These are phyloP conservation scores for Lentithecium fluviatile DNA, from an alignment of 495 filamentous ascomycete species.

Conservation along the genomic window DNA sequence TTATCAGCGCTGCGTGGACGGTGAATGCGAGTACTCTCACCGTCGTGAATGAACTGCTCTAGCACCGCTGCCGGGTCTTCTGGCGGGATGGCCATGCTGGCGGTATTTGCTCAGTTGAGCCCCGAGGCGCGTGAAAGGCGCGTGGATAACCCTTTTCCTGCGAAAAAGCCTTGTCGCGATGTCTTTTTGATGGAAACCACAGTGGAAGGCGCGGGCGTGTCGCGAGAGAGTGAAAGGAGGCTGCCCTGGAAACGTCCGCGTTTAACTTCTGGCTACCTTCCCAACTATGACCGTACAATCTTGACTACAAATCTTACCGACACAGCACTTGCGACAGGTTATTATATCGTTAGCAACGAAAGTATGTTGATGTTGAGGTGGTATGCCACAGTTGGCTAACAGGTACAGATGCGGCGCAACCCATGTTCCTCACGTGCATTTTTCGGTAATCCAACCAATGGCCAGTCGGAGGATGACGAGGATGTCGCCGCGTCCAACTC, in stretches of 20 bases:
- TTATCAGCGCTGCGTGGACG: neutral
- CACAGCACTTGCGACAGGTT: too few relatives aligned
- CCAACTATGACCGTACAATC: too few relatives aligned
- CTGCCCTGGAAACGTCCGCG: too few relatives aligned
- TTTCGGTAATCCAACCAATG: slow-evolving; percentile 23
- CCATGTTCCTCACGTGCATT: slow-evolving; percentile 17
- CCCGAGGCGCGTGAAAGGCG: neutral
- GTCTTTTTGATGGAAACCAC: neutral
- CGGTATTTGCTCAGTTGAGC: neutral
- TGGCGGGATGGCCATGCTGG: slow-evolving; percentile 26
- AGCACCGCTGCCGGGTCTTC: slow-evolving; percentile 87
- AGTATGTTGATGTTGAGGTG: slow-evolving; percentile 4
- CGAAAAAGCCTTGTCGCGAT: neutral
- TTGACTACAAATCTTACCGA: too few relatives aligned
- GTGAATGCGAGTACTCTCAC: slow-evolving; percentile 38
- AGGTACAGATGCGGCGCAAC: neutral
- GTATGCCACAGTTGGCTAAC: neutral
- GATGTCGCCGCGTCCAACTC: slow-evolving; percentile 1
- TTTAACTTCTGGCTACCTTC: too few relatives aligned
- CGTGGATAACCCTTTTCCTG: neutral
- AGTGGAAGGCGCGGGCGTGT: neutral
- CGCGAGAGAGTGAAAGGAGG: slow-evolving; percentile 7
- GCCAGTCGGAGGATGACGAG: neutral
- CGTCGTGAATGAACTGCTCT: slow-evolving; percentile 88
- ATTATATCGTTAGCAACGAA: too few relatives aligned